A percentile compares a stretch with the other conserved stretches of the same genome.
Conservation (phyloP, 345 rosid species). For the Boechera stricta region DNA sequence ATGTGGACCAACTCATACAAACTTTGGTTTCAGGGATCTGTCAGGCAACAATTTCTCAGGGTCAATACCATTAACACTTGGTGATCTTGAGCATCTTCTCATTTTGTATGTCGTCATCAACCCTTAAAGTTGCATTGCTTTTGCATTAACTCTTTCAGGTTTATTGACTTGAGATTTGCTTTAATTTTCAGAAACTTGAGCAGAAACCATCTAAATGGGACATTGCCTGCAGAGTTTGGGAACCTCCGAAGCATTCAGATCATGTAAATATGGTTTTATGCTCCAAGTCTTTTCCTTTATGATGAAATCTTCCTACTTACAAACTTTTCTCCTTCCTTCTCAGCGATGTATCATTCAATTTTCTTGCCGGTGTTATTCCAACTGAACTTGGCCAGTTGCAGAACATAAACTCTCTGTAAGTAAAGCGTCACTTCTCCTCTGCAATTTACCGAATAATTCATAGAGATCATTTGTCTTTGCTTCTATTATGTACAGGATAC, state of each 20-base stretch:
- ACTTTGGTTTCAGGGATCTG: constrained; percentile 64
- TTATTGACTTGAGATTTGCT: constrained; percentile 6
- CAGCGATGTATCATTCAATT: constrained; percentile 84
- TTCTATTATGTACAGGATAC: constrained; percentile 50
- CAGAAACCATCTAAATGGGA: constrained; percentile 64
- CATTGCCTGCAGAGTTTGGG: constrained; percentile 78
- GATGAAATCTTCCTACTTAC: neutral
- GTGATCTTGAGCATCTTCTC: constrained; percentile 94
- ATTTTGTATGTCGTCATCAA: constrained; percentile 57
- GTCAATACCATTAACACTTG: constrained; percentile 74
- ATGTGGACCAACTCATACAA: neutral
- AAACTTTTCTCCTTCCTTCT: neutral
- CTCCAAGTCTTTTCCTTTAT: neutral
- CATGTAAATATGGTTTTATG: constrained; percentile 49
- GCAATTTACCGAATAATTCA: neutral
- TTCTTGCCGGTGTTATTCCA: constrained; percentile 70
- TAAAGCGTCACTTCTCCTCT: constrained; percentile 9
- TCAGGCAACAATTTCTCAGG: constrained; percentile 83
- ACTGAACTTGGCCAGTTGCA: constrained; percentile 85
- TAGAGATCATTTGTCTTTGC: neutral
- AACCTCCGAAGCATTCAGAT: constrained; percentile 77
- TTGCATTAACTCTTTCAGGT: neutral
- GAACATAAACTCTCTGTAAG: constrained; percentile 78
- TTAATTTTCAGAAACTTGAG: constrained; percentile 65
- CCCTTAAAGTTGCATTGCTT: neutral